Conservation (phyloP, 129 eudicot genomes). For the Centaurea solstitialis region DNA sequence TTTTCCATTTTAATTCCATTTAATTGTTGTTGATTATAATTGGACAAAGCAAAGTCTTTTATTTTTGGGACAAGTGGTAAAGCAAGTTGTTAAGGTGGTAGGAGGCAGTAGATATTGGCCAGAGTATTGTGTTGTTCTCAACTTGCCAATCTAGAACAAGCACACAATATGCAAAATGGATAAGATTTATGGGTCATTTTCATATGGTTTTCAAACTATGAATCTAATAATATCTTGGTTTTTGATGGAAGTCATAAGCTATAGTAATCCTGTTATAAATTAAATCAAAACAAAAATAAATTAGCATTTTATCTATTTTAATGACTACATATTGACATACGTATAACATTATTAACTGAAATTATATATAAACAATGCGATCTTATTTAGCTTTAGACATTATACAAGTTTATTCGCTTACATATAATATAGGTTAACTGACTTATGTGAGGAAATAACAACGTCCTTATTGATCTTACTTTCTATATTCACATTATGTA, state of each 20-base stretch:
- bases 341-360: too few relatives aligned
- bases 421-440: background rate
- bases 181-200: background rate
- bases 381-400: too few relatives aligned
- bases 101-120: background rate
- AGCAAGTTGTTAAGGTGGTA: background rate
- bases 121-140: background rate
- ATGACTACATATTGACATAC: background rate
- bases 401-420: background rate
- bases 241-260: background rate
- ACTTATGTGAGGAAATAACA: background rate
- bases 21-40: background rate
- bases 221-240: background rate
- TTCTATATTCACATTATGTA: too few relatives aligned
- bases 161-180: background rate
- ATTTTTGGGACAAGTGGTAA: background rate
- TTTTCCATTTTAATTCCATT: background rate
- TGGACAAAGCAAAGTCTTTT: background rate
- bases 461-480: background rate
- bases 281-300: background rate
- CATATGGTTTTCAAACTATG: background rate
- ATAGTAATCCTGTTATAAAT: background rate
- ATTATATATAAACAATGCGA: too few relatives aligned
- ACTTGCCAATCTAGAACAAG: background rate
- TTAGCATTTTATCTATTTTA: background rate